phyloP scores from a whole-genome alignment of 106 monocot species.

The Triglochin maritima region DNA sequence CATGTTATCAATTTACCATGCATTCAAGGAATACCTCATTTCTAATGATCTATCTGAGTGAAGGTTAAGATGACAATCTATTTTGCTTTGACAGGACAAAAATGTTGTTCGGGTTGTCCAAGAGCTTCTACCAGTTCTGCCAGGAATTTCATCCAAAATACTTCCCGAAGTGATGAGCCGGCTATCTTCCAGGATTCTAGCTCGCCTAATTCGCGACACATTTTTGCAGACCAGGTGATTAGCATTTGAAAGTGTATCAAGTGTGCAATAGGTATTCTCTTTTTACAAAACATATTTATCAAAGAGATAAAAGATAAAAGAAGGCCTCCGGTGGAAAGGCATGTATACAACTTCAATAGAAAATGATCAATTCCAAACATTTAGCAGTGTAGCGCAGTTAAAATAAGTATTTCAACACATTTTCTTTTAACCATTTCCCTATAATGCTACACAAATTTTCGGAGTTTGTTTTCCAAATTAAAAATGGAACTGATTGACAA shows the following conservation, averaged over 20 bases:
- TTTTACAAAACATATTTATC: neutral
- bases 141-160: slow-evolving; percentile 63
- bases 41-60: neutral
- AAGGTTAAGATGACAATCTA: no score
- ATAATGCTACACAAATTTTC: no score
- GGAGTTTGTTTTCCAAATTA: no score
- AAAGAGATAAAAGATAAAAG: neutral
- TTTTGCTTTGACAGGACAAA: slow-evolving; percentile 34
- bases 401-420: no score
- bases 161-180: slow-evolving; percentile 73
- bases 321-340: neutral
- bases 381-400: no score
- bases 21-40: neutral
- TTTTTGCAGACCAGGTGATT: slow-evolving; percentile 43
- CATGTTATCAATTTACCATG: neutral
- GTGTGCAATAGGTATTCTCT: neutral
- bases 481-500: no score
- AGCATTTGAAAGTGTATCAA: neutral
- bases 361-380: neutral
- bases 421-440: no score
- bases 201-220: slow-evolving; percentile 60
- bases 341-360: neutral
- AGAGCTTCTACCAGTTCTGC: slow-evolving; percentile 81
- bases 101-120: slow-evolving; percentile 40
- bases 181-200: slow-evolving; percentile 55